These are phyloP conservation scores for Amylocarpus encephaloides DNA, from an alignment of 2,329 filamentous ascomycete species.

Conservation along the genomic window DNA sequence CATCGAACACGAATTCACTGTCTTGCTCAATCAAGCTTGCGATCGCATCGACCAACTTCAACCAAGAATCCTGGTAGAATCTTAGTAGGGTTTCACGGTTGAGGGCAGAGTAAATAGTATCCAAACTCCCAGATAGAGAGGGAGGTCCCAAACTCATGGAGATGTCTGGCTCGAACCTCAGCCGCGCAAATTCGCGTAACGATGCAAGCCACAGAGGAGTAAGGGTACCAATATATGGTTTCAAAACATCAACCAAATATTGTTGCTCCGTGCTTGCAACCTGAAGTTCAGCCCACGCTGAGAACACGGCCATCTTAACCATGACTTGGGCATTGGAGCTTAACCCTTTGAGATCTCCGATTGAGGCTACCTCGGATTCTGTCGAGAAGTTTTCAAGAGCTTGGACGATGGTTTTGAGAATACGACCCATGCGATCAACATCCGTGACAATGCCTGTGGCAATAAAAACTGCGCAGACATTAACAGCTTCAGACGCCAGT, in stretches of 20 bases:
- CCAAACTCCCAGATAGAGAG: constrained; percentile 75
- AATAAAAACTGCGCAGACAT: constrained; percentile 97
- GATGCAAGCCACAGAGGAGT: constrained; percentile 94
- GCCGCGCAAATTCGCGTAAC: constrained; percentile 82
- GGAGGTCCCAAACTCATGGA: constrained; percentile 81
- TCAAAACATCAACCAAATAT: constrained; percentile 82
- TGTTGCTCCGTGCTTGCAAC: constrained; percentile 89
- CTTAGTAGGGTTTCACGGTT: constrained; percentile 88
- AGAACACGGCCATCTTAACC: constrained; percentile 96
- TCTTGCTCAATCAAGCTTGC: constrained; percentile 96
- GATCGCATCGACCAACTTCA: constrained; percentile 94
- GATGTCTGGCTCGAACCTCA: constrained; percentile 95
- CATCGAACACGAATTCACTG: constrained; percentile 95
- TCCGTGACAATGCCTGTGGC: constrained; percentile 96
- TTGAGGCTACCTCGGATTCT: constrained; percentile 73
- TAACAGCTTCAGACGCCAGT: constrained; percentile 89
- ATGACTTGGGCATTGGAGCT: constrained; percentile 96
- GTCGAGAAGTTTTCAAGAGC: constrained; percentile 88
- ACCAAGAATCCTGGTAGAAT: constrained; percentile 97
- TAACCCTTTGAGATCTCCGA: constrained; percentile 86
- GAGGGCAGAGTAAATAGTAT: constrained; percentile 89
- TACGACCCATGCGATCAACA: constrained; percentile 96
- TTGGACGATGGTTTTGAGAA: constrained; percentile 85
- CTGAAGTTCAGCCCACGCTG: constrained; percentile 94
- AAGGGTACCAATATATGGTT: constrained; percentile 81